Conservation (phyloP, 129 eudicot genomes). For the Mikania micrantha region DNA sequence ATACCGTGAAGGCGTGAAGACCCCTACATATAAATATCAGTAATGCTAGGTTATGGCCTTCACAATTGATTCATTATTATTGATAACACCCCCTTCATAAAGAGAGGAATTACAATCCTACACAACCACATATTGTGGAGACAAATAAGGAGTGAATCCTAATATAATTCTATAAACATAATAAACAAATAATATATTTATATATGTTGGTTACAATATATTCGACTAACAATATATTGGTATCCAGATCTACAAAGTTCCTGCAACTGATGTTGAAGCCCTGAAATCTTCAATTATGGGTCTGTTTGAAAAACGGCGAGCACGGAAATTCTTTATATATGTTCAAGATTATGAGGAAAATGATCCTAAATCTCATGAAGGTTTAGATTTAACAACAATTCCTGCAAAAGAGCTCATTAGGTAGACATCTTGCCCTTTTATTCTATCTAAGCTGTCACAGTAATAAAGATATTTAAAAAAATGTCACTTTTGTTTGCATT, state of each 20-base stretch:
- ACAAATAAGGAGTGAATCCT: too few species aligned
- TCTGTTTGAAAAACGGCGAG: conserved; percentile 84
- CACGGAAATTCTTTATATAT: conserved; percentile 79
- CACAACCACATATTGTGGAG: too few species aligned
- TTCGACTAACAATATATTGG: too few species aligned
- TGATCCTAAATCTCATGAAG: conserved; percentile 84
- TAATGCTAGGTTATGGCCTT: too few species aligned
- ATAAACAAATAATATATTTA: too few species aligned
- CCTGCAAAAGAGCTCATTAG: conserved; percentile 69
- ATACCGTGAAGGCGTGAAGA: too few species aligned
- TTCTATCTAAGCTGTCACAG: not conserved
- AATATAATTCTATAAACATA: too few species aligned
- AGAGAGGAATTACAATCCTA: too few species aligned
- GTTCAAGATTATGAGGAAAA: conserved; percentile 84
- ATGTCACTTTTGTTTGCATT: not conserved
- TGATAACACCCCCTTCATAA: too few species aligned
- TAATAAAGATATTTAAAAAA: not conserved
- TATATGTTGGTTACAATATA: too few species aligned
- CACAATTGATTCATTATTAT: too few species aligned
- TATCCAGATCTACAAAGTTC: conserved; percentile 75
- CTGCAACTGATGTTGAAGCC: conserved; percentile 95
- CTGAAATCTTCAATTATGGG: conserved; percentile 88
- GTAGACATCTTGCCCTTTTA: conserved; percentile 28
- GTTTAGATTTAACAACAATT: conserved; percentile 51
- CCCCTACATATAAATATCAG: too few species aligned